Base-by-base conservation (phyloP, 495 filamentous ascomycete genomes). In the Aspergillus homomorphus region DNA sequence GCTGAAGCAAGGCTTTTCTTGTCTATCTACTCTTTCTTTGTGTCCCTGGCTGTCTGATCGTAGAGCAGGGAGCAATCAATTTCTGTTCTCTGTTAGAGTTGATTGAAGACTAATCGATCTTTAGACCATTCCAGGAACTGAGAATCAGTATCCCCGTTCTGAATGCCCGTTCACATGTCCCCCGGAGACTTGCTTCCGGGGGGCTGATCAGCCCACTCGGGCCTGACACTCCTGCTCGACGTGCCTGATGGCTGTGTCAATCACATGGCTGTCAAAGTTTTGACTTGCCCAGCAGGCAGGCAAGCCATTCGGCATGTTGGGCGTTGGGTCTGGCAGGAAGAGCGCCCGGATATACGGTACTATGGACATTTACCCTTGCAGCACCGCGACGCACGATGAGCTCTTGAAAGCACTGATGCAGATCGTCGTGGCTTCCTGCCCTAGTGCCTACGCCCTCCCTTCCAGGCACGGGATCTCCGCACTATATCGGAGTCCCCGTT, bases 191-290 rank as follows among this genome's bases (percentile, higher is more conserved):
- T 38, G 15, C 33, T 38, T 38, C 33, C 33, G 33, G 33, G 10
- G 15, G 33, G 33, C 33, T 38, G 33, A 38, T 38, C 33, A 38
- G 33, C 33, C 33, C 33, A 38, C 33, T 12, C 2, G 2, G 33
- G 33, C 15, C 2, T 38, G 33, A 38, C 33, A 38, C 7, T 38
- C 33, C 33, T 38, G 5, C 33, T 38, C 33, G 33, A 12, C 33
- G 33, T 38, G 33, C 33, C 7, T 23, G 22, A 28, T 51, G 48
- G 22, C 7, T 49, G 46, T 51, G 48, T 51, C 48, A 51, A 51
- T 51, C 48, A 51, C 48, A 51, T 51, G 48, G 48, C 48, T n/a
- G 18, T n/a, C 16, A 51, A 30, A 8, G 7, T 30, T 48, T 21
- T 22, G 45, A 48, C 45, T 48, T 48, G 45, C 23, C 9, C 45